Conservation (phyloP, 2,329 filamentous ascomycete species). For the Hypoxylon rubiginosum region DNA sequence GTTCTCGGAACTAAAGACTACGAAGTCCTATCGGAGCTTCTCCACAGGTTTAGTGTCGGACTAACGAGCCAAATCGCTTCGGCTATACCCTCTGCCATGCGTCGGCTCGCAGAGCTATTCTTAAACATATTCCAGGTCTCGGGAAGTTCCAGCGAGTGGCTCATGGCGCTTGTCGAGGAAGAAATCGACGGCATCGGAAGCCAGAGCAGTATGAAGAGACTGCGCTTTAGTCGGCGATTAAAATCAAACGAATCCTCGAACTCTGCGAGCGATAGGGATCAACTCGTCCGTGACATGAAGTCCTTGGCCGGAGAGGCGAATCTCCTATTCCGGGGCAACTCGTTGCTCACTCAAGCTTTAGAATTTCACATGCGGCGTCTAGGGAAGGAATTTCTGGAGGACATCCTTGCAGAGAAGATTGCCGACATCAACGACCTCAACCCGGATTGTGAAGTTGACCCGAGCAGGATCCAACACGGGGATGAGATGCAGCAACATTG, state of each 20-base stretch:
- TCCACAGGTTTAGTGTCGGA: constrained; percentile 87
- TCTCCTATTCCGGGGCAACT: constrained; percentile 94
- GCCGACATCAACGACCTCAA: constrained; percentile 91
- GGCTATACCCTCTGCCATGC: constrained; percentile 81
- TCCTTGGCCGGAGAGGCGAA: constrained; percentile 90
- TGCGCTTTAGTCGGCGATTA: constrained; percentile 78
- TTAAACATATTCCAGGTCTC: constrained; percentile 97
- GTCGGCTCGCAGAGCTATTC: constrained; percentile 85
- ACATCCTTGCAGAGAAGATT: constrained; percentile 87
- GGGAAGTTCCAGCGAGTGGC: constrained; percentile 86
- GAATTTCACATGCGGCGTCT: constrained; percentile 96
- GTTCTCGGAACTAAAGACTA: constrained; percentile 91
- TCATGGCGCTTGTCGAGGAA: constrained; percentile 93
- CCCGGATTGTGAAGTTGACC: constrained; percentile 94
- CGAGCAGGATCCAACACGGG: constrained; percentile 75
- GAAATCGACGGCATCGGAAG: constrained; percentile 95
- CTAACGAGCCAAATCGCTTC: constrained; percentile 88
- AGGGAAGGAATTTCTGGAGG: constrained; percentile 92
- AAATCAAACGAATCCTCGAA: constrained; percentile 78
- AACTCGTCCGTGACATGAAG: constrained; percentile 82
- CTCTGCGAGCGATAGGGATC: constrained; percentile 74
- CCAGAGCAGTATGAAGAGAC: constrained; percentile 80
- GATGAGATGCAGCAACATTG: constrained; percentile 88
- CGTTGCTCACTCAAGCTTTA: constrained; percentile 89
- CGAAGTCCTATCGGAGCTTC: constrained; percentile 80